Conservation (phyloP, 2,329 filamentous ascomycete genomes). For the Aspergillus ochraceus region DNA sequence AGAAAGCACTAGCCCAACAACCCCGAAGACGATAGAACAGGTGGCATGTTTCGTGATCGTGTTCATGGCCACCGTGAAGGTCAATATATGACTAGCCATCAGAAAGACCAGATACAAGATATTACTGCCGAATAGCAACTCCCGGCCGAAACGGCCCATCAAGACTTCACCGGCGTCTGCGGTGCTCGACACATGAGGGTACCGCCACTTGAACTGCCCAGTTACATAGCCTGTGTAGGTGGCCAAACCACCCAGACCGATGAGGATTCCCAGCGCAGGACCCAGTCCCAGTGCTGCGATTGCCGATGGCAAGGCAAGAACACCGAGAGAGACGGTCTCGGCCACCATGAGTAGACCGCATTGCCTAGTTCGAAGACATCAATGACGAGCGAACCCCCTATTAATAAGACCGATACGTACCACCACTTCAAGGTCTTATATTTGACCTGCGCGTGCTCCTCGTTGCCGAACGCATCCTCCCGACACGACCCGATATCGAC, state of each 20-base stretch:
- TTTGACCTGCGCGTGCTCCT: background rate
- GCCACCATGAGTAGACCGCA: constrained; percentile 50
- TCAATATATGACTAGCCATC: constrained; percentile 66
- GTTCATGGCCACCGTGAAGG: constrained; percentile 65
- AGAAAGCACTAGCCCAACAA: constrained; percentile 57
- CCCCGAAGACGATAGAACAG: constrained; percentile 61
- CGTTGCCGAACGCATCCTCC: background rate
- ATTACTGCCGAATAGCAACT: constrained; percentile 62
- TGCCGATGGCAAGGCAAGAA: constrained; percentile 53
- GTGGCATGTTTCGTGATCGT: constrained; percentile 58
- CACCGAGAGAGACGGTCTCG: constrained; percentile 57
- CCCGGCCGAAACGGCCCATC: constrained; percentile 59
- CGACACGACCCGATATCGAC: too few species aligned
- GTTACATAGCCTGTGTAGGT: constrained; percentile 60
- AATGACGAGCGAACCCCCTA: background rate
- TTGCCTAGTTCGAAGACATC: background rate
- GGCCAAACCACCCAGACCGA: constrained; percentile 53
- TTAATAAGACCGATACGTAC: background rate
- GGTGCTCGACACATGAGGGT: constrained; percentile 63
- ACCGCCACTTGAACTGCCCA: constrained; percentile 54
- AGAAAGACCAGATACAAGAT: constrained; percentile 64
- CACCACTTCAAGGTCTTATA: background rate
- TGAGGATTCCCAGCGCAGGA: constrained; percentile 46
- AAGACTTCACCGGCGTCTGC: constrained; percentile 66
- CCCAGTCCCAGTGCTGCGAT: constrained; percentile 53